Evolutionary conservation across 2,329 filamentous ascomycete genomes (phyloP).

Genomic region (Zarea fungicola): DNA sequence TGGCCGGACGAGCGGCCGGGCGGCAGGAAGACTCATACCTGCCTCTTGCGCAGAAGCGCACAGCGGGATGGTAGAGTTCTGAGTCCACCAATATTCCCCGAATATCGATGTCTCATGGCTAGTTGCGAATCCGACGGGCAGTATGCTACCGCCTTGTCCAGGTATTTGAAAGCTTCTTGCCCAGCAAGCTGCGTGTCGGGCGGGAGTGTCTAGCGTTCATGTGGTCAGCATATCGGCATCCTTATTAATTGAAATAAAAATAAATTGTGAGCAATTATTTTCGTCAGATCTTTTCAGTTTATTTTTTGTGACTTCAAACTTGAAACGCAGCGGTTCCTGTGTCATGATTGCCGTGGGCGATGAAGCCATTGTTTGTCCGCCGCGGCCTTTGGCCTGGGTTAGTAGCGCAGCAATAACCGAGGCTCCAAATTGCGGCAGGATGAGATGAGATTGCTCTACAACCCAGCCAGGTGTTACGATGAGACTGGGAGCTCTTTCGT

Average conservation of each 20-base stretch:
- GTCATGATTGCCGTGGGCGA: slow-evolving; percentile 10
- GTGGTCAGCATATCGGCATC: not conserved
- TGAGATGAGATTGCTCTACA: not conserved
- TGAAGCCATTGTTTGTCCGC: slow-evolving; percentile 36
- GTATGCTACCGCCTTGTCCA: too few relatives aligned
- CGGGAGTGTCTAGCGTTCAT: not conserved
- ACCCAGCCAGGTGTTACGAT: not conserved
- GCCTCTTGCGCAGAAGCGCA: not conserved
- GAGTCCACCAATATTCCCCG: too few relatives aligned
- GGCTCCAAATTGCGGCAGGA: slow-evolving; percentile 49
- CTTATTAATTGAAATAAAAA: not conserved
- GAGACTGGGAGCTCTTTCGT: not conserved
- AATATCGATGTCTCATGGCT: too few relatives aligned
- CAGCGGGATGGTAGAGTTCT: too few relatives aligned
- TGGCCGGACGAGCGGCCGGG: not conserved
- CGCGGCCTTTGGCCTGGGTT: slow-evolving; percentile 56
- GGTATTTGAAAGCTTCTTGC: too few relatives aligned
- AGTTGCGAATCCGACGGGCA: too few relatives aligned
- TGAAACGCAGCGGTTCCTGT: slow-evolving; percentile 45
- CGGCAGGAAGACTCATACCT: not conserved
- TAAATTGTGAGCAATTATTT: not conserved
- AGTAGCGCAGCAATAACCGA: slow-evolving; percentile 38
- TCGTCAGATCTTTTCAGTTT: slow-evolving; percentile 76
- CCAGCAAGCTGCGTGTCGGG: too few relatives aligned
- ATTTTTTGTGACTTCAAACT: slow-evolving; percentile 44